Percentiles rank a stretch among this genome's conserved stretches.
These are phyloP conservation scores for Volutella citrinella DNA, from an alignment of 2,329 filamentous ascomycete genomes.

Conservation along the genomic window DNA sequence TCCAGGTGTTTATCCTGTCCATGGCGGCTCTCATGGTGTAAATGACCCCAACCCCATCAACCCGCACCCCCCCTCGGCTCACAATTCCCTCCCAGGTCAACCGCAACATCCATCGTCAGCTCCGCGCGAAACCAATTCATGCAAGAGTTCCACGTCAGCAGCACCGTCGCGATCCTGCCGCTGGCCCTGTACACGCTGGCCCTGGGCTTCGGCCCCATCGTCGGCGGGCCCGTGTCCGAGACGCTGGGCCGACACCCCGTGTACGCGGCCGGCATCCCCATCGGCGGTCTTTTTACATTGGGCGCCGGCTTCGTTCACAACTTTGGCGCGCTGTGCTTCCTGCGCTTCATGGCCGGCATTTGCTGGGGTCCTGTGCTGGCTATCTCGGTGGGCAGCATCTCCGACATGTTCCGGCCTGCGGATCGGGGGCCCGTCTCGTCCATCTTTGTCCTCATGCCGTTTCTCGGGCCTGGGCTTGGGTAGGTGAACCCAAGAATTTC, in stretches of 20 bases:
- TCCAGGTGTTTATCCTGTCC: constrained; percentile 36
- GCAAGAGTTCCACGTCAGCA: constrained; percentile 50
- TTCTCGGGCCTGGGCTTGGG: constrained; percentile 51
- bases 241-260: constrained; percentile 52
- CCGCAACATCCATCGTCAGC: constrained; percentile 52
- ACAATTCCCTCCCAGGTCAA: constrained; percentile 36
- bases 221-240: constrained; percentile 59
- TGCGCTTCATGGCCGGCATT: constrained; percentile 56
- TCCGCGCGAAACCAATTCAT: constrained; percentile 36
- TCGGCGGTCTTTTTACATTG: constrained; percentile 54
- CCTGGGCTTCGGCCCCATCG: constrained; percentile 56
- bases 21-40: constrained; percentile 41
- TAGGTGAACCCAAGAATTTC: constrained; percentile 23
- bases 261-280: constrained; percentile 43
- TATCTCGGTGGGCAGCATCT: constrained; percentile 47
- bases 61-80: constrained; percentile 2
- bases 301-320: constrained; percentile 50
- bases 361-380: constrained; percentile 47
- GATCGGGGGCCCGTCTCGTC: constrained; percentile 41
- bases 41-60: constrained; percentile 15
- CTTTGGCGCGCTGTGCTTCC: constrained; percentile 49
- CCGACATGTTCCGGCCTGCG: constrained; percentile 45
- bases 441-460: constrained; percentile 49
- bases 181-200: constrained; percentile 60
- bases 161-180: constrained; percentile 55